Percentiles rank a stretch among this genome's conserved stretches.
phyloP scores from a whole-genome alignment of 345 rosid species.

The Nasturtium officinale region DNA sequence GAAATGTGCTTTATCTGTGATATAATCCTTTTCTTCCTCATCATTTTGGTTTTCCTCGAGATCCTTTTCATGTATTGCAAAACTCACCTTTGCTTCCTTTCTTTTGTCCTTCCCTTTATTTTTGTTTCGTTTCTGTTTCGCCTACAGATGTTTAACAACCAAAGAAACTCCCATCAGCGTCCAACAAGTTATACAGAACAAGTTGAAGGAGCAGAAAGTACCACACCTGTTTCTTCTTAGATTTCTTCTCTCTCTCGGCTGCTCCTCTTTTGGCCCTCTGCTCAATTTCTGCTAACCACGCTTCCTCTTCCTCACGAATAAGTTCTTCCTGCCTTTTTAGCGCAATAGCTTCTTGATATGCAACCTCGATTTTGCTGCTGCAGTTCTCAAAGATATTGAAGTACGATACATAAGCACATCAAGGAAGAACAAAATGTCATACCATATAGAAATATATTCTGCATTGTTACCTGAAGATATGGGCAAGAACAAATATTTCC shows the following conservation, averaged over 20 bases:
- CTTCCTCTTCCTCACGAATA: constrained; percentile 97
- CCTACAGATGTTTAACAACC: constrained; percentile 47
- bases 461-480: constrained; percentile 76
- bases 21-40: constrained; percentile 54
- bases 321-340: constrained; percentile 96
- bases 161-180: constrained; percentile 29
- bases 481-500: constrained; percentile 91
- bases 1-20: constrained; percentile 50
- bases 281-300: constrained; percentile 82
- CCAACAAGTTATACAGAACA: constrained; percentile 18
- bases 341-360: constrained; percentile 97
- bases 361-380: constrained; percentile 92
- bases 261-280: constrained; percentile 83
- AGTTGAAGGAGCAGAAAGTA: constrained; percentile 1
- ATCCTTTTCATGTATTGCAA: constrained; percentile 47
- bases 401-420: constrained; percentile 10
- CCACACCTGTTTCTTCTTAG: constrained; percentile 86
- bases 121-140: constrained; percentile 86
- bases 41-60: constrained; percentile 46
- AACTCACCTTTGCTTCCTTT: constrained; percentile 61
- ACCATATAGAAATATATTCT: neutral
- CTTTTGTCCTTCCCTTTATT: constrained; percentile 81
- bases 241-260: constrained; percentile 83
- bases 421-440: constrained; percentile 10
- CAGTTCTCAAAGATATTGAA: constrained; percentile 29